Conservation (phyloP, 495 filamentous ascomycete genomes). For the Copromyces sp. region DNA sequence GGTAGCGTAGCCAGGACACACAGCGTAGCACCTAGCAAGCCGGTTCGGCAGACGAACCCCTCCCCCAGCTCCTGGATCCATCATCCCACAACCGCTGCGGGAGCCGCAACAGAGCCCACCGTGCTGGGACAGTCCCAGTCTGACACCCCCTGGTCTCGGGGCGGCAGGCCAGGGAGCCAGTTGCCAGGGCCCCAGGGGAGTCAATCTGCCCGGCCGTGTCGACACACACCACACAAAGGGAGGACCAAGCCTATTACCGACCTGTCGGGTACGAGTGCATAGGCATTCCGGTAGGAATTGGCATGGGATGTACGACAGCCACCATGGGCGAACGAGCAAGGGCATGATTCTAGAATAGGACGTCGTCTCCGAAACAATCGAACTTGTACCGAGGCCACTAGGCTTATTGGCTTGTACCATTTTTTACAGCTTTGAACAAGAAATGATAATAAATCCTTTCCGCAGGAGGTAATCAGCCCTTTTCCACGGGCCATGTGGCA, state of each 20-base stretch:
- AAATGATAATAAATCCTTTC: neutral
- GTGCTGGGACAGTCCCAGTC: neutral
- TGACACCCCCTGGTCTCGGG: neutral
- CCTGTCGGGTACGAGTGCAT: neutral
- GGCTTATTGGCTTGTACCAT: neutral
- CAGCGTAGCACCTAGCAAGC: neutral
- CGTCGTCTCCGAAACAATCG: neutral
- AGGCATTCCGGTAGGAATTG: neutral
- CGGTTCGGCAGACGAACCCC: neutral
- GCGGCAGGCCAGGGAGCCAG: neutral
- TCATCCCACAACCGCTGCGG: neutral
- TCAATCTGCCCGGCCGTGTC: neutral
- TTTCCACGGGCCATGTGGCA: neutral
- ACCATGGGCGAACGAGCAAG: neutral
- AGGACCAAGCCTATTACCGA: neutral
- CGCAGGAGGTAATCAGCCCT: neutral
- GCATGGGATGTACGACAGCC: neutral
- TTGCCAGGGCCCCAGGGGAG: neutral
- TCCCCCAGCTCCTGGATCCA: neutral
- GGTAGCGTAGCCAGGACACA: neutral
- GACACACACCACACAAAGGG: neutral
- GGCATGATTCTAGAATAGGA: neutral
- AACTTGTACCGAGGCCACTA: neutral
- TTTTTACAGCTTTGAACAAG: neutral
- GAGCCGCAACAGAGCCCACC: neutral